Base-by-base conservation (phyloP, 2,329 filamentous ascomycete genomes). In the Penicillium sp. region DNA sequence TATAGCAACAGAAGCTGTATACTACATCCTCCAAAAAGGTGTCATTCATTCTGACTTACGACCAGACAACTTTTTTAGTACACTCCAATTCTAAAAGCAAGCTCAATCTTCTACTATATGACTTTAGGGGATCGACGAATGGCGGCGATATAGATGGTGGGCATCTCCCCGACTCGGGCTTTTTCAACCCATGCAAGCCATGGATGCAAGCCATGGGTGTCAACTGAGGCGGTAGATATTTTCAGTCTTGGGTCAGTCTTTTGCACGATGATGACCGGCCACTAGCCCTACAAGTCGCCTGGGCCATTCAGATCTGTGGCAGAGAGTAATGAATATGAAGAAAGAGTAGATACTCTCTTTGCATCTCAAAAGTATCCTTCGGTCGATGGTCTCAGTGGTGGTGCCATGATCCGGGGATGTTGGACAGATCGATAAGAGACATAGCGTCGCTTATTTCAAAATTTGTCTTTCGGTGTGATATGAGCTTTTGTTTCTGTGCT, bases 41-140 rank as follows among this genome's bases (percentile, higher is more conserved):
- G 65, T 74, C 9, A 66, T 73, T 35, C 68, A 72, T 58, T 72
- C 67, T 14, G 70, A 74, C 60, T 62, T 73, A 25, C 66, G 67
- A 28, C 67, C 68, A 40, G 58, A 64, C 22, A 72, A 72, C n/a
- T 45, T 63, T 69, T 37, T 62, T 74, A 17, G 61, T 74, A 25
- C 64, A 74, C 56, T 59, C 53, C 33, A 65, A 59, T 28, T 47
- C 46, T 19, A 26, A 50, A 33, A 56, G 53, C 35, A 61, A 62
- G 45, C 60, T 65, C 38, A 62, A 71, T 60, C 51, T 74, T 40
- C 60, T 59, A 58, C 66, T 73, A 48, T 70, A 65, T 58, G 70
- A 73, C 58, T 56, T 73, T 71, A 65, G 69, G 40, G 68, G 70
- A 35, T 70, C 67, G 10, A 62, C 57, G 46, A 71, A 64, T 57